Percentiles rank a stretch among this genome's conserved stretches.
Evolutionary conservation across 2,329 filamentous ascomycete species (phyloP).

Genomic region (Mollisia scopiformis): DNA sequence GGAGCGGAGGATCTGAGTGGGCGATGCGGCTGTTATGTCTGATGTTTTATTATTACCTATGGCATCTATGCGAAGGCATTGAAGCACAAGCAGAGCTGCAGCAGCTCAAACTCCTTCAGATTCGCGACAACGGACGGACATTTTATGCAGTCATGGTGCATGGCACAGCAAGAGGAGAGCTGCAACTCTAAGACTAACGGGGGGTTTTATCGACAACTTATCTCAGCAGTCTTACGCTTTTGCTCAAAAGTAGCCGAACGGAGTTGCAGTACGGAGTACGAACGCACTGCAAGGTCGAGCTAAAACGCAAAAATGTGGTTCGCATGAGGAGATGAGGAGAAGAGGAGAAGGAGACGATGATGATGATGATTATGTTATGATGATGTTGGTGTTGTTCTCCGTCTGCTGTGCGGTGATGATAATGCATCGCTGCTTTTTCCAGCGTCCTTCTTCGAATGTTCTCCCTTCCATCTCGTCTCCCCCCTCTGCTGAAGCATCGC

Average conservation of each 20-base stretch:
- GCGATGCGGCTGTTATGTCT: background rate
- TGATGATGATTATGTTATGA: too few species aligned
- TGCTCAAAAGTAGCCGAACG: too few species aligned
- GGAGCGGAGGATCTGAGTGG: too few species aligned
- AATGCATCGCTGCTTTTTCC: background rate
- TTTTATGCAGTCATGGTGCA: background rate
- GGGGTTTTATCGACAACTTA: too few species aligned
- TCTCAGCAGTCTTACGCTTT: too few species aligned
- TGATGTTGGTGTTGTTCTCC: too few species aligned
- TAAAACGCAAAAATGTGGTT: too few species aligned
- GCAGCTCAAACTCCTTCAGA: background rate
- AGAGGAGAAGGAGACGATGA: too few species aligned
- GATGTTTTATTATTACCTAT: background rate
- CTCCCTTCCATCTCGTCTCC: background rate
- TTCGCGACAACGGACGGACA: background rate
- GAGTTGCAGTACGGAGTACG: too few species aligned
- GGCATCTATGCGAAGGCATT: background rate
- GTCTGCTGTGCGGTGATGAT: background rate
- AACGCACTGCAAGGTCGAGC: too few species aligned
- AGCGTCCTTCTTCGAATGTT: background rate
- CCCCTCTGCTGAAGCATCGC: background rate
- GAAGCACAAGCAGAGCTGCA: background rate
- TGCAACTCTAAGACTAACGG: background rate
- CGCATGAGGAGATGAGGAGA: too few species aligned
- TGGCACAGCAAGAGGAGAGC: background rate